Percentiles rank a stretch among this genome's conserved stretches.
These are phyloP conservation scores for Triticum aestivum DNA, from an alignment of 176 grass and related monocot species.

Conservation along the genomic window DNA sequence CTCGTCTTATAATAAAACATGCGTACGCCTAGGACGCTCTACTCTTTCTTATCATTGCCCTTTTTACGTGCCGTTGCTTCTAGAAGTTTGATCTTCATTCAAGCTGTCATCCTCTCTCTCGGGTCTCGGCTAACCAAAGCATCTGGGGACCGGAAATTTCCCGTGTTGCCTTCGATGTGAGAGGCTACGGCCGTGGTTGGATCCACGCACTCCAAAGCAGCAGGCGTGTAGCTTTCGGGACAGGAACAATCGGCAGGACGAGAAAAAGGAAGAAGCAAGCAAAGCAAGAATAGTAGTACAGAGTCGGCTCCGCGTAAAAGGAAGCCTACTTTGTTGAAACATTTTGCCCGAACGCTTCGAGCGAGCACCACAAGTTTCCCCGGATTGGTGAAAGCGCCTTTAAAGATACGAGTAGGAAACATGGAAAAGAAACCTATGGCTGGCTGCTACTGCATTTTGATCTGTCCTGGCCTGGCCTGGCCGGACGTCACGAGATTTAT, in stretches of 20 bases:
- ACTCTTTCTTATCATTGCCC: no score
- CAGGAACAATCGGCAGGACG: not conserved
- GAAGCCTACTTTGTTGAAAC: constrained; percentile 20
- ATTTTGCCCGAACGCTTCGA: not conserved
- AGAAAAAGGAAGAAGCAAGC: not conserved
- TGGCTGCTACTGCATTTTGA: not conserved
- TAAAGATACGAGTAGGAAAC: not conserved
- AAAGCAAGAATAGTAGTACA: not conserved
- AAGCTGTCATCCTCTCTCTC: not conserved
- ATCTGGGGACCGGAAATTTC: not conserved
- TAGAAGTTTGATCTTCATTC: not conserved
- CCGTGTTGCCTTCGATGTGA: not conserved
- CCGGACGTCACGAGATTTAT: no score
- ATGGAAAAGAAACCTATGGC: not conserved
- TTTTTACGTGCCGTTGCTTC: not conserved
- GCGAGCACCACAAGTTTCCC: not conserved
- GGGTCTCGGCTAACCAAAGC: not conserved
- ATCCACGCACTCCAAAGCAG: not conserved
- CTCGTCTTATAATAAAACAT: not conserved
- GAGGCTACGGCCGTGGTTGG: not conserved
- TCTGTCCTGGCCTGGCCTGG: not conserved
- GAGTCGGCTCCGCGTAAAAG: not conserved
- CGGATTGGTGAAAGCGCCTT: not conserved
- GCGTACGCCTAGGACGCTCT: not conserved
- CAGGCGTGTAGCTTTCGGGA: not conserved